These are phyloP conservation scores for Penicillium egyptiacum DNA, from an alignment of 495 filamentous ascomycete genomes.

Conservation along the genomic window DNA sequence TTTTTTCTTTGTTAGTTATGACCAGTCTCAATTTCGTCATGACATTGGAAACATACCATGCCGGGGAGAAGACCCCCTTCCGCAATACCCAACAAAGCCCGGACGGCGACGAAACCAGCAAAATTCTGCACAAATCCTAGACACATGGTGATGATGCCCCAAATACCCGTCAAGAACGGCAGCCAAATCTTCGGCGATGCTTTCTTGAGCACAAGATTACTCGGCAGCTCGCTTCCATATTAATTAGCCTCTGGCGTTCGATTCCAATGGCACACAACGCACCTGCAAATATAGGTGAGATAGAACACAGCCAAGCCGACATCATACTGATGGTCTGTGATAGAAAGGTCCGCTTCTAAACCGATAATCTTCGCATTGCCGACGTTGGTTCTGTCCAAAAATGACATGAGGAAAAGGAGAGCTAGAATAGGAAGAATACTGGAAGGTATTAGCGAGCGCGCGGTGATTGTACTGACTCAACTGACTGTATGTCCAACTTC, in stretches of 20 bases:
- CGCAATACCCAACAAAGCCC: constrained; percentile 61
- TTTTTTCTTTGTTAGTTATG: background rate
- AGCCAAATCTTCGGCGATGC: constrained; percentile 62
- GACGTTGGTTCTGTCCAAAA: constrained; percentile 59
- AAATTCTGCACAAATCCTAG: constrained; percentile 50
- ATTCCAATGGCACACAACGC: background rate
- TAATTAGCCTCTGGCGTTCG: background rate
- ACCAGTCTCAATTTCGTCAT: background rate
- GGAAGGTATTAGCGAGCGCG: no score
- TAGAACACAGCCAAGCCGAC: constrained; percentile 58
- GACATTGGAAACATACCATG: constrained; percentile 45
- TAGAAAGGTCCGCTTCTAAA: constrained; percentile 52
- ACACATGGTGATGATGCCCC: constrained; percentile 58
- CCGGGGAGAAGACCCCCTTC: constrained; percentile 68
- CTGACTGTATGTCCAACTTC: constrained; percentile 56
- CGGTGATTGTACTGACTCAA: background rate
- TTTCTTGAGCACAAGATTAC: constrained; percentile 46
- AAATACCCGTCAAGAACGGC: constrained; percentile 61
- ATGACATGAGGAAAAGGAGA: constrained; percentile 52
- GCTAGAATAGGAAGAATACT: constrained; percentile 65
- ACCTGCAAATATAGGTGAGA: constrained; percentile 62
- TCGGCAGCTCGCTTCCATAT: constrained; percentile 39
- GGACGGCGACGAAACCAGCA: constrained; percentile 54
- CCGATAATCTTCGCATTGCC: constrained; percentile 66
- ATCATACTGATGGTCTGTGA: constrained; percentile 66